Base-by-base conservation (phyloP, 2,329 filamentous ascomycete species). In the Lachnellula cervina region DNA sequence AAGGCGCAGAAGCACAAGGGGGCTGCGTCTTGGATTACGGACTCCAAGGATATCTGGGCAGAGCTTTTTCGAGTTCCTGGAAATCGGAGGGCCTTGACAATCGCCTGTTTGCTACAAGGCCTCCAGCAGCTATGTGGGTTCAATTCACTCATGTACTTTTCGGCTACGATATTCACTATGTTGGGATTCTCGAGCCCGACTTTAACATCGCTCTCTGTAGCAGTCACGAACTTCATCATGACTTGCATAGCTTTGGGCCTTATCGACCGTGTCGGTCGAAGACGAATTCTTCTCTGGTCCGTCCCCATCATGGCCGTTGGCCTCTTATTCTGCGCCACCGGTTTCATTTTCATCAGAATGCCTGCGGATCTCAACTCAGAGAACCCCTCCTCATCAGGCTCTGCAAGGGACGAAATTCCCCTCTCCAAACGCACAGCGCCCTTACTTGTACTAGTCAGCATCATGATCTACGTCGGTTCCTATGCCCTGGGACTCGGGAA, bases 141-240 rank as follows among this genome's bases (percentile, higher is more conserved):
- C 71, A 96, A 96, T 73, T 91, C 88, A 11, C 77, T 96, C 32
- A 96, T 96, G 90, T 96, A 96, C 72, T 96, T 90, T 69, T 90
- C 88, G 0, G 88, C 88, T 4, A 91, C 88, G 7, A 90, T 93
- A 32, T 93, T 93, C 68, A 80, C 82, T 2, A 78, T 90, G 34
- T 80, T 96, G 0, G 87, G 87, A 0, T 96, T 96, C 69, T 78
- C 80, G 43, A 87, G 84, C 54, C 90, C 90, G 5, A 94, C 89
- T 0, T 79, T 93, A 49, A 90, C 88, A 1, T 89, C 89, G 1
- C 80, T 95, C 57, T 86, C 84, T 2, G 87, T 96, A 14, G 90
- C 90, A 0, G 78, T 87, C 55, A 94, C 91, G 47, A 96, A 95
- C 67, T 92, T 93, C 64, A 67, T 87, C 52, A 90, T 94, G 68